Evolutionary conservation across 169 alveolate genomes (phyloP), one percentile per base, ranked within the genome.

Genomic region (Cryptosporidium andersoni): DNA sequence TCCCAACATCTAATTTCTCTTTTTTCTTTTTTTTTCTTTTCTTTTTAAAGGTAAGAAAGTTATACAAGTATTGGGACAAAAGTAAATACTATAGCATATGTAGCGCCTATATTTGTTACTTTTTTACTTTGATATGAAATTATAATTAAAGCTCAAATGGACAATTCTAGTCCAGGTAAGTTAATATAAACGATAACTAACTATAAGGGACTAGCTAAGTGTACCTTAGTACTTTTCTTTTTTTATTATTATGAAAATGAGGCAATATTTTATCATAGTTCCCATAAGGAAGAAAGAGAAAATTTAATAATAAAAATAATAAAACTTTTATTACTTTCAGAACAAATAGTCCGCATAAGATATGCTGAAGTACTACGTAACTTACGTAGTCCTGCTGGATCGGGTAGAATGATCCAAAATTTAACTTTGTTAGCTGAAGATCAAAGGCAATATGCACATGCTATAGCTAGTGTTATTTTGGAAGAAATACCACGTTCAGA

Each of bases 391-490:
- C 85, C 85, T 25, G 85, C 85, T n/a, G 85, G 85, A 0, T 74
- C 85, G 5, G 85, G 85, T 2, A 74, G 60, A 16, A 74, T 74
- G 85, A 74, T 74, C 8, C 85, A 74, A 43, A 74, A 74, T 48
- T 47, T 74, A 25, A 74, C 85, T 48, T 45, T 74, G 34, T 64
- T 74, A 43, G 85, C 85, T 3, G 85, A 74, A 42, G 85, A 74
- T 74, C 85, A 74, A 58, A 56, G 85, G 9, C 85, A 74, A 49
- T 74, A 74, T 58, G 85, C 85, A 36, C 85, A 74, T 58, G 60
- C 60, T 43, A 74, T 74, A 48, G 85, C 85, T 45, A 74, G 85
- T 36, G 85, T 74, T 56, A 74, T 74, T 34, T 37, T 74, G 39
- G 85, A 74, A 37, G 85, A 74, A 25, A 74, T 74, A 45, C 85